Conservation (phyloP, 495 filamentous ascomycete genomes). For the Xylaria cubensis region DNA sequence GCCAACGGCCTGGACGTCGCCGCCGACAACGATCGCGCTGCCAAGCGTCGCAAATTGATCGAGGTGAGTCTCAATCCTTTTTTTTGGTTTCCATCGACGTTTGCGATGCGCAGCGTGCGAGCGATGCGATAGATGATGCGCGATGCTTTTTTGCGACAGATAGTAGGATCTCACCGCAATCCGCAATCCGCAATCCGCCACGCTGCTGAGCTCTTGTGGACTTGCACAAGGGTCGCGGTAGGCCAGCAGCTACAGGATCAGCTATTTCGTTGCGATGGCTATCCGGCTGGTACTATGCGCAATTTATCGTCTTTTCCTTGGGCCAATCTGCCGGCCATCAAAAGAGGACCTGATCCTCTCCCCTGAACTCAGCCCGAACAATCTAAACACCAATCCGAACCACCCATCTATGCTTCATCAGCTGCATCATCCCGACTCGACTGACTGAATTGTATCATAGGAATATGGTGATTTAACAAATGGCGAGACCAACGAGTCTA, state of each 20-base stretch:
- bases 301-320: constrained; percentile 11
- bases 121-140: neutral
- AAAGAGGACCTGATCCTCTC: constrained; percentile 25
- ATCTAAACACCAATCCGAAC: neutral
- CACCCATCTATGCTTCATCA: constrained; percentile 13
- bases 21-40: constrained; percentile 59
- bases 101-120: constrained; percentile 15
- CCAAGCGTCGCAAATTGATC: constrained; percentile 55
- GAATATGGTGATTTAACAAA: constrained; percentile 48
- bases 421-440: neutral
- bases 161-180: neutral
- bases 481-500: constrained; percentile 65
- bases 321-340: neutral
- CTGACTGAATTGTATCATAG: constrained; percentile 34
- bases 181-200: neutral
- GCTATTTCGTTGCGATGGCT: neutral
- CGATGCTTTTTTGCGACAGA: constrained; percentile 27
- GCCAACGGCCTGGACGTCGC: constrained; percentile 41
- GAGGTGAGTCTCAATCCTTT: constrained; percentile 37
- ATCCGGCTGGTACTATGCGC: constrained; percentile 7
- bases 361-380: constrained; percentile 18
- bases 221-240: constrained; percentile 14
- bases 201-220: neutral
- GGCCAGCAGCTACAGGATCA: constrained; percentile 12
- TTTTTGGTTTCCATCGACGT: constrained; percentile 11